Evolutionary conservation across 2,329 filamentous ascomycete species (phyloP), one percentile per base, ranked within the genome.

Genomic region (Apiospora arundinis): DNA sequence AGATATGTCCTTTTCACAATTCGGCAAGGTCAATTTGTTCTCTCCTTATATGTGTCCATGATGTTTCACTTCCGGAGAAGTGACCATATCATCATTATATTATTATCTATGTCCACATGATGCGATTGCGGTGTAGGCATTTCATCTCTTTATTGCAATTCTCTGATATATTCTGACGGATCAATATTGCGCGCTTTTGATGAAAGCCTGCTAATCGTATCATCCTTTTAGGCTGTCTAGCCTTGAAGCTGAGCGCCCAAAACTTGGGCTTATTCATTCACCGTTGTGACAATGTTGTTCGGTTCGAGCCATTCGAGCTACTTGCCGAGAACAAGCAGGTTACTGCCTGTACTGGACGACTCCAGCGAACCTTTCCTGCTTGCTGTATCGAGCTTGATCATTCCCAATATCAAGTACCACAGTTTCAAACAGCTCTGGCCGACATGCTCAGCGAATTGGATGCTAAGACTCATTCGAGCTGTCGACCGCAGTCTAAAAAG

Each of bases 281-380:
- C 44, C 49, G 69, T 18, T 16, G 40, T 21, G 49, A 66, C 16
- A 25, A 70, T 16, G 28, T 66, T 48, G 18, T 70, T 46, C 69
- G 52, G 49, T 70, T 70, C 28, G 69, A 70, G 52, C 52, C 18
- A 66, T 70, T 70, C n/a, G 69, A 70, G 40, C 69, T 70, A 23
- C 40, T 70, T 16, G 69, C 69, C 42, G 40, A 44, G 52, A 70
- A 70, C 23, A 12, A 45, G 37, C 37, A 46, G 25, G 69, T 70
- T 46, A 49, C 63, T 40, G 25, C 23, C 40, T 70, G 52, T 42
- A 70, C 28, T 28, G 69, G 69, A 16, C 49, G 69, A 25, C 69
- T 70, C 37, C 37, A 32, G 6, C 25, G 69, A 45, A 16, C 40
- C 14, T 70, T 65, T 66, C 69, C 69, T 12, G 42, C 21, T 25